Evolutionary conservation across 805 yeast species (phyloP).

Genomic region (Candida berthetii): DNA sequence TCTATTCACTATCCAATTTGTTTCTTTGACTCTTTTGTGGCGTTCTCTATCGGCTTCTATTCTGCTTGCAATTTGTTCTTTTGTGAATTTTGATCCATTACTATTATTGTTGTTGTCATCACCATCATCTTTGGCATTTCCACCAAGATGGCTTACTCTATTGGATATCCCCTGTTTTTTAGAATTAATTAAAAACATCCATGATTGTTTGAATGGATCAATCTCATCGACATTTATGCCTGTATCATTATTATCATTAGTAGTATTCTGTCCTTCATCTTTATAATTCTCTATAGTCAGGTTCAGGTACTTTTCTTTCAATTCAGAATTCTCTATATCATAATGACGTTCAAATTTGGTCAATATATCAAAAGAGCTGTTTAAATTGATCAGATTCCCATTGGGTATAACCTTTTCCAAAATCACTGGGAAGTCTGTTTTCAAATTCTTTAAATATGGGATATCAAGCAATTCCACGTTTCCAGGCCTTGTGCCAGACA

Average conservation of each 20-base stretch:
- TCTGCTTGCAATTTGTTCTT: conserved; percentile 58
- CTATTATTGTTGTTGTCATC: not conserved
- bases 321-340: conserved; percentile 4
- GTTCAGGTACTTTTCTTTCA: conserved; percentile 1
- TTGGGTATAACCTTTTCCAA: conserved; percentile 30
- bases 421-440: conserved; percentile 26
- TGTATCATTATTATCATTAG: not conserved
- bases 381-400: conserved; percentile 14
- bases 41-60: conserved; percentile 94
- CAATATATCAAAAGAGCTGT: conserved; percentile 13
- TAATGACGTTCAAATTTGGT: conserved; percentile 11
- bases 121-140: conserved; percentile 1
- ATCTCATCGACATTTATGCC: conserved; percentile 12
- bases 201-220: conserved; percentile 6
- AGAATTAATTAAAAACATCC: conserved; percentile 15
- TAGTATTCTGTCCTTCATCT: not conserved
- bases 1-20: conserved; percentile 64
- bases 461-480: not conserved
- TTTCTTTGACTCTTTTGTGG: conserved; percentile 79
- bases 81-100: conserved; percentile 14
- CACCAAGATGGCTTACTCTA: conserved; percentile 5
- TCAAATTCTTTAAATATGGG: conserved; percentile 21
- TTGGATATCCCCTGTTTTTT: conserved; percentile 10
- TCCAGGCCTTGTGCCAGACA: not conserved
- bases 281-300: conserved; percentile 2